These are phyloP conservation scores for Starmerella ratchasimensis DNA, from an alignment of 805 yeast genomes.

Conservation along the genomic window DNA sequence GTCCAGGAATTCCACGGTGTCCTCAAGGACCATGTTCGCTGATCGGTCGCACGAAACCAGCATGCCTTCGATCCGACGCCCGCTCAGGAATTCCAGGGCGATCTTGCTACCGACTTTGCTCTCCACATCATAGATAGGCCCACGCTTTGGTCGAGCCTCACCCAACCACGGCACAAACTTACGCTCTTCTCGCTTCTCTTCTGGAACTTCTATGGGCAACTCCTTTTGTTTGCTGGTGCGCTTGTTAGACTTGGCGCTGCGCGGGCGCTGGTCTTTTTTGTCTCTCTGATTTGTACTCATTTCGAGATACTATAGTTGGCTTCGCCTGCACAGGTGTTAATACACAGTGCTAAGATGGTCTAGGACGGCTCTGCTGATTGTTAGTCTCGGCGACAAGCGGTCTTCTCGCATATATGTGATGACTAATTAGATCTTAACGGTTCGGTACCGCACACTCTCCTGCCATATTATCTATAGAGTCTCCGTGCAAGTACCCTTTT, in stretches of 20 bases:
- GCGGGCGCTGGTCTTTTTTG: no score
- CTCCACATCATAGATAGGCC: conserved; percentile 70
- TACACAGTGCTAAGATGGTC: no score
- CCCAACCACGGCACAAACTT: conserved; percentile 23
- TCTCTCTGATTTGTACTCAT: no score
- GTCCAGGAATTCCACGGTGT: conserved; percentile 38
- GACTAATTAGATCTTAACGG: no score
- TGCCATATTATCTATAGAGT: not conserved
- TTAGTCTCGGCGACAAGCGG: no score
- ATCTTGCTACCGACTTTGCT: conserved; percentile 61
- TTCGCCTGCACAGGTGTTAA: no score
- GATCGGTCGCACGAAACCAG: conserved; percentile 90
- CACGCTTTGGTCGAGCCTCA: conserved; percentile 72
- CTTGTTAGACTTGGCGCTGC: conserved; percentile 1
- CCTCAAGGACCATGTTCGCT: conserved; percentile 65
- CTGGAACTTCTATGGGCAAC: not conserved
- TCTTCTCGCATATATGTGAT: no score
- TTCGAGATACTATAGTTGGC: no score
- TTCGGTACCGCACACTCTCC: not conserved
- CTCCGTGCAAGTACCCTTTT: no score
- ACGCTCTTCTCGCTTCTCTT: conserved; percentile 25
- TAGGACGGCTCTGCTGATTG: no score
- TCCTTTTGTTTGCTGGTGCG: conserved; percentile 2
- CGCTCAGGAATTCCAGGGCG: conserved; percentile 71
- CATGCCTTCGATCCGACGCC: conserved; percentile 67